Percentiles rank a stretch among this genome's conserved stretches.
phyloP scores from a whole-genome alignment of 306 rosid species.

The Cucumis cinereus region DNA sequence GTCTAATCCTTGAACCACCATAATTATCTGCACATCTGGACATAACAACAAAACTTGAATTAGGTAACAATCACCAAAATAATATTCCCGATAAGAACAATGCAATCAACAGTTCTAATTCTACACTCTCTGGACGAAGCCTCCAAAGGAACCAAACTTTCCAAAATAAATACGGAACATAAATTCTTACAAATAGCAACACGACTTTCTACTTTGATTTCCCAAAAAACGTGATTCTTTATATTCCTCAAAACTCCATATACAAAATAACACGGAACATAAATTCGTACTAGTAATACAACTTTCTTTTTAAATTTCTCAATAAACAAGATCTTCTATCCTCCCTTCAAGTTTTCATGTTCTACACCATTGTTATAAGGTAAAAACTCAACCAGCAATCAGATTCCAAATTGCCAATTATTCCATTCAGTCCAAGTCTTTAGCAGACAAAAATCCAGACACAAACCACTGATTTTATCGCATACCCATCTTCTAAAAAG shows the following conservation, averaged over 20 bases:
- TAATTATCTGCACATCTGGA: not conserved
- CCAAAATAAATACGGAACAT: not conserved
- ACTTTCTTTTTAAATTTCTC: not conserved
- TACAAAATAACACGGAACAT: not conserved
- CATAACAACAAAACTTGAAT: not conserved
- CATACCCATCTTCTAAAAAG: not conserved
- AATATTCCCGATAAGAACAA: not conserved
- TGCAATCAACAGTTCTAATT: not conserved
- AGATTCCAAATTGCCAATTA: not conserved
- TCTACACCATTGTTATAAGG: not conserved
- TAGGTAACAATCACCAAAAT: not conserved
- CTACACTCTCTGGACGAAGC: not conserved
- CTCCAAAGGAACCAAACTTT: not conserved
- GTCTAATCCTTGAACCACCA: not conserved
- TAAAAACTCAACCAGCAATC: not conserved
- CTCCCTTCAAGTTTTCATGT: not conserved
- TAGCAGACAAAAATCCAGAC: not conserved
- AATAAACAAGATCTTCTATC: not conserved
- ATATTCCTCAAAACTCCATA: not conserved
- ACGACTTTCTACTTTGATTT: not conserved
- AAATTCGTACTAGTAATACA: not conserved
- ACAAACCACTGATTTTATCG: not conserved
- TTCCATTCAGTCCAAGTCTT: not conserved
- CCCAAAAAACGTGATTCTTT: not conserved
- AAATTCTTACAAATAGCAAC: not conserved